phyloP scores from a whole-genome alignment of 805 yeast species.

The Torulaspora quercuum region DNA sequence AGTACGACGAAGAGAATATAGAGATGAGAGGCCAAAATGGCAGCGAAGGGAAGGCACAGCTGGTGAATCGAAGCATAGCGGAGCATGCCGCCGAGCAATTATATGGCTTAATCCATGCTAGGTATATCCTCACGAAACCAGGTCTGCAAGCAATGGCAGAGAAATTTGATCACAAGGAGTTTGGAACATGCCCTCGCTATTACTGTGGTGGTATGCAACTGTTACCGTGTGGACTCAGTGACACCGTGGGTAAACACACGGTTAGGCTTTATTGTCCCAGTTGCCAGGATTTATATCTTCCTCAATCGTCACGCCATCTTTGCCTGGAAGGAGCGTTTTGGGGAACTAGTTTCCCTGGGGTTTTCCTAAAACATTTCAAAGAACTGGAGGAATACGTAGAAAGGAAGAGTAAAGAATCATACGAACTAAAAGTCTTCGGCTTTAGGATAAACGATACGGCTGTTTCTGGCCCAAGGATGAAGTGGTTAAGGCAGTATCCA shows the following conservation, averaged over 20 bases:
- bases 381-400: constrained; percentile 77
- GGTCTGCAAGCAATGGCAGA: constrained; percentile 92
- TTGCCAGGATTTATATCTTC: constrained; percentile 87
- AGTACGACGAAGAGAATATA: constrained; percentile 26
- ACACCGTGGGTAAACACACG: constrained; percentile 86
- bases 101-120: constrained; percentile 91
- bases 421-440: constrained; percentile 80
- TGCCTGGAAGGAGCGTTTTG: constrained; percentile 95
- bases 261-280: constrained; percentile 92
- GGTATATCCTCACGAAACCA: constrained; percentile 82
- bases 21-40: constrained; percentile 18
- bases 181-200: constrained; percentile 89
- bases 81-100: constrained; percentile 89
- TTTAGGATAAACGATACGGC: constrained; percentile 75
- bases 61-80: constrained; percentile 56
- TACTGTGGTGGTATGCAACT: constrained; percentile 86
- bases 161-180: constrained; percentile 82
- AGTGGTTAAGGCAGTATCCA: constrained; percentile 85
- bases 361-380: constrained; percentile 86
- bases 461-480: constrained; percentile 88
- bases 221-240: constrained; percentile 88
- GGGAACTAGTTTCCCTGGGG: constrained; percentile 93
- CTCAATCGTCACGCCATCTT: constrained; percentile 78
- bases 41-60: constrained; percentile 36
- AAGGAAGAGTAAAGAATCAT: constrained; percentile 49